Conservation (phyloP, 208 protist genomes). For the Trypanosoma boissoni region DNA sequence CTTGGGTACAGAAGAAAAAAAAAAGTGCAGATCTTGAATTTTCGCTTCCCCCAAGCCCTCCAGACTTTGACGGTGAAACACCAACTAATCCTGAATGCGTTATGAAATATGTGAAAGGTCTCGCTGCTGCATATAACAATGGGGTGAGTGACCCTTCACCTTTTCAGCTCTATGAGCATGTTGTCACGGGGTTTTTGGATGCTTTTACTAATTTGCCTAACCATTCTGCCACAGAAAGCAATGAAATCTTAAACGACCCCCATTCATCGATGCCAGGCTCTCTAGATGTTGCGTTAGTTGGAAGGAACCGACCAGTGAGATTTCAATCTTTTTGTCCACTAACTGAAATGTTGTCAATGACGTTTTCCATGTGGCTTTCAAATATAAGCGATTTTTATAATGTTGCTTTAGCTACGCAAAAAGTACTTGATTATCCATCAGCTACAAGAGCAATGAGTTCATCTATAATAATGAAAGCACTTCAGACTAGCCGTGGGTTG, state of each 20-base stretch:
- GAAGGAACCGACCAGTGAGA: neutral
- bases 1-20: constrained; percentile 44
- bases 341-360: constrained; percentile 17
- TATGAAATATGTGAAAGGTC: constrained; percentile 60
- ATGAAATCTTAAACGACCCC: constrained; percentile 1
- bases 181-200: constrained; percentile 36
- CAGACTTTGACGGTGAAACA: constrained; percentile 73
- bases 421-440: constrained; percentile 18
- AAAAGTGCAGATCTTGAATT: constrained; percentile 17
- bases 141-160: constrained; percentile 37
- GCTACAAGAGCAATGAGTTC: constrained; percentile 22
- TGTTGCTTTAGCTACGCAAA: constrained; percentile 12
- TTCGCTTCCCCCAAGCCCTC: constrained; percentile 47
- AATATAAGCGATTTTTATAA: constrained; percentile 23
- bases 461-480: constrained; percentile 26
- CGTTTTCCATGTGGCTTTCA: constrained; percentile 29
- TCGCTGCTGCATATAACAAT: constrained; percentile 28
- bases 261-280: neutral
- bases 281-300: neutral
- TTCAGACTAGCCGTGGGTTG: constrained; percentile 26
- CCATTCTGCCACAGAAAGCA: constrained; percentile 6
- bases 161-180: constrained; percentile 67
- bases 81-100: constrained; percentile 61
- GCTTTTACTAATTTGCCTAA: constrained; percentile 3
- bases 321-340: constrained; percentile 19